Base-by-base conservation (phyloP, 78 protist genomes). In the Andalucia godoyi region DNA sequence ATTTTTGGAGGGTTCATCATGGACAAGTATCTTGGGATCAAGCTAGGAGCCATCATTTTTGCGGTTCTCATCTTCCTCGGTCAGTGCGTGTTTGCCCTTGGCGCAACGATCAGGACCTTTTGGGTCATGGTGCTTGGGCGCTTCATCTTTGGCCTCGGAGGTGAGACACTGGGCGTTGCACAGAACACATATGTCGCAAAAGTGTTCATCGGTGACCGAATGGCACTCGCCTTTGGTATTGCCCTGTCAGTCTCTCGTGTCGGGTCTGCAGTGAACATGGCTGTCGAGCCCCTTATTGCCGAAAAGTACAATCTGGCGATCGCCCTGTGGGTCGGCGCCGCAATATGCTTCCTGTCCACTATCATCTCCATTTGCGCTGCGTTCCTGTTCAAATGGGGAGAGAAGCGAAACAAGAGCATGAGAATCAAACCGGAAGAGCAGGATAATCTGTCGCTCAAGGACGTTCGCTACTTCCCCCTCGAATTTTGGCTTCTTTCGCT, bases 81-180 rank as follows among this genome's bases (percentile, higher is more conserved):
- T 5, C 40, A 34, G 13, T 38, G 25, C 3, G 23, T 64, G 25
- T 40, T 64, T 17, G 29, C 25, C n/a, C 18, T 37, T 10, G 70
- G 70, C 55, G 50, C 29, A 7, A 13, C 30, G 51, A 0, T 9
- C 5, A 32, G 4, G 8, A 7, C 4, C 8, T 60, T 18, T 13
- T 36, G 43, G 25, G 10, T 66, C 10, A 27, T 66, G 50, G 12
- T 27, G 13, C 8, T 50, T 15, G 72, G 62, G 23, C 58, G 72
- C 12, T 38, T 66, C 30, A 23, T 66, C 34, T 66, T 66, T 29
- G 72, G 72, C 5, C 39, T 53, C 18, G 72, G 72, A 1, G 72
- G 62, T 10, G 72, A 66, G 49, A 34, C 72, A 2, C 34, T 66
- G 32, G 4, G 54, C 1, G 72, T 66, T 15, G 72, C 62, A 21